Evolutionary conservation across 352 stramenopile species (phyloP).

Genomic region (Globisporangium paroecandrum): DNA sequence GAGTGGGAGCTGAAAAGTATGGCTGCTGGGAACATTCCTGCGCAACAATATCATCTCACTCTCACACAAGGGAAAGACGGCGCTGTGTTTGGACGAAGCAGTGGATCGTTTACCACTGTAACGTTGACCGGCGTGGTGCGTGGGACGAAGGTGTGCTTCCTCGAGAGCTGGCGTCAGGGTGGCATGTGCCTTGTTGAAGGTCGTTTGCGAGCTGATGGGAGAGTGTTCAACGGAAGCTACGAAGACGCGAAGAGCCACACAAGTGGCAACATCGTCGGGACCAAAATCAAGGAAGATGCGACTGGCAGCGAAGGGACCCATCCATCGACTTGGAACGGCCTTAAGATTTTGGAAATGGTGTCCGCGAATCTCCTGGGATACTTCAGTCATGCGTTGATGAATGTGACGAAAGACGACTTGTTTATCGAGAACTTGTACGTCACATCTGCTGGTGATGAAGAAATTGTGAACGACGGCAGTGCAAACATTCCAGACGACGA

Average conservation of each 20-base stretch:
- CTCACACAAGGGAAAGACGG: constrained; percentile 65
- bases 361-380: constrained; percentile 71
- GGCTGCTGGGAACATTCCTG: constrained; percentile 81
- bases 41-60: constrained; percentile 82
- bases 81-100: constrained; percentile 67
- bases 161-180: constrained; percentile 85
- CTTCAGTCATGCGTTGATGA: constrained; percentile 67
- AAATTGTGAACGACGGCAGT: constrained; percentile 31
- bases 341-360: constrained; percentile 77
- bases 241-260: constrained; percentile 88
- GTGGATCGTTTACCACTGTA: constrained; percentile 78
- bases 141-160: constrained; percentile 80
- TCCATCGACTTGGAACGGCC: constrained; percentile 34
- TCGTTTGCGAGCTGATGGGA: constrained; percentile 65
- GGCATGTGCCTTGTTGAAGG: constrained; percentile 85
- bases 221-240: constrained; percentile 72
- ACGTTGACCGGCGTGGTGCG: constrained; percentile 69
- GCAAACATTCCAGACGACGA: constrained; percentile 22
- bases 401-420: constrained; percentile 54
- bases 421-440: constrained; percentile 39
- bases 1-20: constrained; percentile 89
- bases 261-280: constrained; percentile 76
- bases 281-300: constrained; percentile 40
- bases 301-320: constrained; percentile 15
- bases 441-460: constrained; percentile 26